Base-by-base conservation (phyloP, 2,329 filamentous ascomycete genomes). In the Diaporthe nobilis region DNA sequence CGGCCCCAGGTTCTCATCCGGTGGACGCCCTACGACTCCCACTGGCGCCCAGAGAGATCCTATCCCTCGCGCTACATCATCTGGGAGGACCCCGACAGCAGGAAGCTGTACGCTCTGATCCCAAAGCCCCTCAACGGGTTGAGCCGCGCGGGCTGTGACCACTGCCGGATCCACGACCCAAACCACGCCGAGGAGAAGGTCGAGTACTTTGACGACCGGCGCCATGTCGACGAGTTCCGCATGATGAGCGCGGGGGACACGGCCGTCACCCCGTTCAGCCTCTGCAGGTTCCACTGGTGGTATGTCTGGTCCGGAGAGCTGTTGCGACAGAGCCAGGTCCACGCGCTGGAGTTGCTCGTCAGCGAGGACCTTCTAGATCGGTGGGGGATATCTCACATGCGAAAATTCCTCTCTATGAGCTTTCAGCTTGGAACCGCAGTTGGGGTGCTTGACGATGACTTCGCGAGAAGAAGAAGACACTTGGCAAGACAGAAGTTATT, bases 261-360 rank as follows among this genome's bases (percentile, higher is more conserved):
- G 49, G 65, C 49, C 15, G 9, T 15, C 47, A 70, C 65, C 22
- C 65, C 65, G 10, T 55, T 70, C 22, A 28, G 31, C 49, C 49
- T 70, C 49, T 70, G 65, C 49, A 28, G 47, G 34, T 70, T 55
- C 65, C 65, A 70, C 65, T 70, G 65, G 65, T 70, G 65, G 65
- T 70, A 55, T 20, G n/a, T 42, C 31, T 39, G 28, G 22, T 55
- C 65, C 34, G 65, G 65, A 5, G 47, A 70, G 49, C 49, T 70
- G 49, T 39, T 70, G 34, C 34, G n/a, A n/a, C 15, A 3, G n/a
- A 70, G 47, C 49, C 65, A 70, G 15, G 22, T 70, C 34, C 49
- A 42, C 34, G 49, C 49, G 49, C 34, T 70, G 22, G 47, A 70
- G 31, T 15, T 70, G 12, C 47, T 70, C 31, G 34, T 70, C 22